A percentile compares a stretch with the other conserved stretches of the same genome.
Evolutionary conservation across 805 yeast species (phyloP).

Genomic region (Myxozyma melibiosi): DNA sequence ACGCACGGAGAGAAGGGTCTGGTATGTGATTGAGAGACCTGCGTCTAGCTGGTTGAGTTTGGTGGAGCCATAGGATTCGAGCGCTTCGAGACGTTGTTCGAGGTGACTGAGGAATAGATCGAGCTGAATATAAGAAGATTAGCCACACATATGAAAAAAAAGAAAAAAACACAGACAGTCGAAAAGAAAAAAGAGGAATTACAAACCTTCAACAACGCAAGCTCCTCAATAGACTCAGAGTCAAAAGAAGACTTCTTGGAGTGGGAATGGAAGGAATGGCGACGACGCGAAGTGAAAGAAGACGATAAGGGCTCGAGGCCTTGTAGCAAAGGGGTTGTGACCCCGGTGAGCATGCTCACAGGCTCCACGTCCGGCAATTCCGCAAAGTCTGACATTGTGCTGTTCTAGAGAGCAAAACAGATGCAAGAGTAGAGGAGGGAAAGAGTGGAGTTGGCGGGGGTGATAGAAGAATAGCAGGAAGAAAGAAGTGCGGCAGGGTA

Average conservation of each 20-base stretch:
- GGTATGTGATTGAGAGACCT: constrained; percentile 37
- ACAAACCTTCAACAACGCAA: constrained; percentile 21
- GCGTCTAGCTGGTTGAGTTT: constrained; percentile 41
- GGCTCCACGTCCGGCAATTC: too few species aligned
- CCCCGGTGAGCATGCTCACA: too few species aligned
- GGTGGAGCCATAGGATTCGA: constrained; percentile 41
- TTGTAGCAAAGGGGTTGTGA: not conserved
- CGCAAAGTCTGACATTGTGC: too few species aligned
- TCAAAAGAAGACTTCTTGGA: constrained; percentile 17
- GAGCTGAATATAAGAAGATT: constrained; percentile 34
- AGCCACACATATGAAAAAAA: constrained; percentile 32
- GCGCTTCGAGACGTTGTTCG: constrained; percentile 37
- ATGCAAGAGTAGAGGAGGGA: too few species aligned
- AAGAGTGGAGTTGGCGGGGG: too few species aligned
- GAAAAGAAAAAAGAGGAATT: not conserved
- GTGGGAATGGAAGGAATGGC: constrained; percentile 29
- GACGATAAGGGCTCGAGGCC: not conserved
- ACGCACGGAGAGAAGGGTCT: constrained; percentile 38
- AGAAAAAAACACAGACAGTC: not conserved
- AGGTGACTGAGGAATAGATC: constrained; percentile 35
- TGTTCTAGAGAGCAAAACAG: too few species aligned
- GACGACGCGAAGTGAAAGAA: constrained; percentile 29
- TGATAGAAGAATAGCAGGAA: too few species aligned
- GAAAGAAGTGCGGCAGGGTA: too few species aligned
- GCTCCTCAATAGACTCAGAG: constrained; percentile 23